Evolutionary conservation across 2,329 filamentous ascomycete species (phyloP).

Genomic region (Arthroderma sp.): DNA sequence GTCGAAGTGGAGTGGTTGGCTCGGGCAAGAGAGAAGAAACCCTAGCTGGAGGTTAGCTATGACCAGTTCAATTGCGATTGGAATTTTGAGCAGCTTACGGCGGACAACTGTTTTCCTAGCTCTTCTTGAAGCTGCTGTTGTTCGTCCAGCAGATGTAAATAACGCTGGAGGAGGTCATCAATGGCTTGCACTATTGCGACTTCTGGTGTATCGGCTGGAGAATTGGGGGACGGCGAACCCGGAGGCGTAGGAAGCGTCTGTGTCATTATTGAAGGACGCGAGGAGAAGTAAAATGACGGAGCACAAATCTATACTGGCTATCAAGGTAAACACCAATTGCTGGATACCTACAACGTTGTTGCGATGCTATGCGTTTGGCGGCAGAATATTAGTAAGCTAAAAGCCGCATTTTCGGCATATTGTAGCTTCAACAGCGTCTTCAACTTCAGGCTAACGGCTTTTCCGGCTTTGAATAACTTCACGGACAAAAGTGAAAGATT

Average conservation of each 20-base stretch:
- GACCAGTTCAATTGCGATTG: not conserved
- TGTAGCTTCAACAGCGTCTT: not conserved
- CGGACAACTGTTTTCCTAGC: slow-evolving; percentile 25
- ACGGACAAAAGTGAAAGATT: not conserved
- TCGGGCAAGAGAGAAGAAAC: slow-evolving; percentile 35
- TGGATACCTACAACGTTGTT: too few species aligned
- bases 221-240: slow-evolving; percentile 9
- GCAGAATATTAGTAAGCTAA: too few species aligned
- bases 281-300: not conserved
- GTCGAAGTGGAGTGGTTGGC: slow-evolving; percentile 35
- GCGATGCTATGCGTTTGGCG: too few species aligned
- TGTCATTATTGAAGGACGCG: not conserved
- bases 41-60: slow-evolving; percentile 19
- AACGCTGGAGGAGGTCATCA: slow-evolving; percentile 29
- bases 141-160: slow-evolving; percentile 30
- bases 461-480: not conserved
- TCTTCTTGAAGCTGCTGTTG: slow-evolving; percentile 29
- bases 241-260: slow-evolving; percentile 10
- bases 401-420: too few species aligned
- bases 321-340: too few species aligned
- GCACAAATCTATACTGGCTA: too few species aligned
- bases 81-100: slow-evolving; percentile 17
- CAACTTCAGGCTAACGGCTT: not conserved
- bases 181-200: slow-evolving; percentile 22
- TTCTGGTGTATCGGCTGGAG: slow-evolving; percentile 10